phyloP scores from a whole-genome alignment of 805 yeast species.

The Starmerella riodocensis region DNA sequence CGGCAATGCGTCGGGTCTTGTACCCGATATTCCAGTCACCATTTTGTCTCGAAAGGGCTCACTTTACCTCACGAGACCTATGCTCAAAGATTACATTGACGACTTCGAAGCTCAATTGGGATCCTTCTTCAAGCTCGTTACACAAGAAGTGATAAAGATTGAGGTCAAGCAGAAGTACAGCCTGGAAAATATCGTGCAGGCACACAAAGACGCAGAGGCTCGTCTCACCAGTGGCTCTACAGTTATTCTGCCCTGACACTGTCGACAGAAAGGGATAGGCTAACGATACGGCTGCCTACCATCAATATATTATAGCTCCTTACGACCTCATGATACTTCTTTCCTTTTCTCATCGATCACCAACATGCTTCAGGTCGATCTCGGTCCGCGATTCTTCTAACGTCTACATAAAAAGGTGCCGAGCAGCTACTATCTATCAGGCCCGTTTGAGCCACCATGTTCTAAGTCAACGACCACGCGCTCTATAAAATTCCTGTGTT shows the following conservation, averaged over 20 bases:
- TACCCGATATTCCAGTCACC: constrained; percentile 48
- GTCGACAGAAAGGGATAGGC: too few relatives aligned
- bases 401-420: too few relatives aligned
- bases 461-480: too few relatives aligned
- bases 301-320: too few relatives aligned
- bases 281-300: too few relatives aligned
- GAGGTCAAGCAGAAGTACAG: constrained; percentile 41
- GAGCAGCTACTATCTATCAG: too few relatives aligned
- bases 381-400: too few relatives aligned
- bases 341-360: too few relatives aligned
- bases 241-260: constrained; percentile 12
- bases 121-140: constrained; percentile 24
- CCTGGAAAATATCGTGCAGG: constrained; percentile 44
- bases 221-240: constrained; percentile 51
- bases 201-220: constrained; percentile 45
- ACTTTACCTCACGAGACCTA: constrained; percentile 49
- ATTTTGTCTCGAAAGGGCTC: constrained; percentile 48
- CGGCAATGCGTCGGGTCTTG: constrained; percentile 81
- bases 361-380: too few relatives aligned
- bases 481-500: too few relatives aligned
- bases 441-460: too few relatives aligned
- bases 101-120: constrained; percentile 20
- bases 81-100: constrained; percentile 39
- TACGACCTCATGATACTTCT: too few relatives aligned
- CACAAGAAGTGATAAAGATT: constrained; percentile 27